Evolutionary conservation across 2,329 filamentous ascomycete species (phyloP).

Genomic region (Aspergillus sclerotialis): DNA sequence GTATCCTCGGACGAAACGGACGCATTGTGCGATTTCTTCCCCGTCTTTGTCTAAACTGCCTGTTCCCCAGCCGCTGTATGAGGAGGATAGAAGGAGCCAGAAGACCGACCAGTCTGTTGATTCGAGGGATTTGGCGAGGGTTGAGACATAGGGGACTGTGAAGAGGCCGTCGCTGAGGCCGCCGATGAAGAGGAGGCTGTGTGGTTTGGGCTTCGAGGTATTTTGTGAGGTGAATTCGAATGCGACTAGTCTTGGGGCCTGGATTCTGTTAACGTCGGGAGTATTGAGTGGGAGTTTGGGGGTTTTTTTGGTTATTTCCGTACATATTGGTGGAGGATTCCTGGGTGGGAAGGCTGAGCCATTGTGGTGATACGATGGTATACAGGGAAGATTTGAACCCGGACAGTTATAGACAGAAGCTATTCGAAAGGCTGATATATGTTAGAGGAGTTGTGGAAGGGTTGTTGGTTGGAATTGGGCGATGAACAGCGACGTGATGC

Average conservation of each 20-base stretch:
- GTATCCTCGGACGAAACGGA: constrained; percentile 42
- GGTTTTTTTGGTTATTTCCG: background rate
- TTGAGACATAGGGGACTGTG: constrained; percentile 47
- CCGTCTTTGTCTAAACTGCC: constrained; percentile 48
- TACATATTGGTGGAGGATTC: constrained; percentile 34
- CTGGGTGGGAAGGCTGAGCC: constrained; percentile 16
- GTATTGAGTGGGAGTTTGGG: background rate
- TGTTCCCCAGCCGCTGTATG: constrained; percentile 50
- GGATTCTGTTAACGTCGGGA: constrained; percentile 3
- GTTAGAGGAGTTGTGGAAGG: too few species aligned
- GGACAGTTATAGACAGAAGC: too few species aligned
- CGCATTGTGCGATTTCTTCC: constrained; percentile 45
- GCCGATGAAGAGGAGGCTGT: constrained; percentile 53
- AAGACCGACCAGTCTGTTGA: constrained; percentile 47
- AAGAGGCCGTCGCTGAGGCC: constrained; percentile 53
- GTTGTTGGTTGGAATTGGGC: too few species aligned
- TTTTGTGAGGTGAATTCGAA: constrained; percentile 31
- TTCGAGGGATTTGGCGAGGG: constrained; percentile 43
- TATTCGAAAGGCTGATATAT: too few species aligned
- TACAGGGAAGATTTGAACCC: too few species aligned
- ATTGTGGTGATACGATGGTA: constrained; percentile 5
- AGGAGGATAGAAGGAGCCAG: constrained; percentile 45
- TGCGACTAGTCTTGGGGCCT: constrained; percentile 33
- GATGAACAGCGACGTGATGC: too few species aligned
- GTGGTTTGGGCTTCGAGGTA: constrained; percentile 21